Evolutionary conservation across 2,329 filamentous ascomycete species (phyloP), one percentile per base, ranked within the genome.

Genomic region (Fusarium sp.): DNA sequence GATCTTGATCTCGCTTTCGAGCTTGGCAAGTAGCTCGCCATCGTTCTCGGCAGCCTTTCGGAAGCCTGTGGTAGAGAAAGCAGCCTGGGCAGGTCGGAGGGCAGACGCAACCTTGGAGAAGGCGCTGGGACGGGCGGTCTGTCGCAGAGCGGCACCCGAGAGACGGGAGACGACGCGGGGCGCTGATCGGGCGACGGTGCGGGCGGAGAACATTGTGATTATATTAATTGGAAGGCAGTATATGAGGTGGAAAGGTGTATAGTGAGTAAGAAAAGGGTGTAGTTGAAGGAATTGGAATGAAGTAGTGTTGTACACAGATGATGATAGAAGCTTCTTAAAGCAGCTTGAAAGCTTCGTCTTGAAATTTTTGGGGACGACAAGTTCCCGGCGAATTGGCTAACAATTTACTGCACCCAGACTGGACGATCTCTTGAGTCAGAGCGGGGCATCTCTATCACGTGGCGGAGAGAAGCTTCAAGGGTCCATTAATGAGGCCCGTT

Each of bases 1-100:
- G 77, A 97, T 90, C 79, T 89, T 84, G 71, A 97, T 85, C 84
- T 97, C 94, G 77, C 89, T 91, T 71, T 93, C 89, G 49, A 99
- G 88, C 88, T 98, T 98, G 63, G 90, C 89, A 39, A 90, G 88
- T 55, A 99, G 90, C 82, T 98, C 93, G 71, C 91, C 85, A 77
- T 97, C 93, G 67, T 87, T 88, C 78, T 88, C 85, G 48, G 81
- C 72, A 7, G 82, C 79, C 57, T 79, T 79, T 69, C 85, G 82
- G 66, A 84, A 73, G 31, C 66, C 68, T 18, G 79, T 77, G 24
- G 80, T 80, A 28, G 86, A 87, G 75, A 88, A 88, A 52, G 82
- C 78, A 15, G 85, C 79, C 63, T 80, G 75, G 62, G 80, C 79
- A 26, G 71, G 72, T 66, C 69, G 72, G 38, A 73, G 58, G 29